These are phyloP conservation scores for Paragyromitra xinjiangensis DNA, from an alignment of 495 filamentous ascomycete genomes.

Conservation along the genomic window DNA sequence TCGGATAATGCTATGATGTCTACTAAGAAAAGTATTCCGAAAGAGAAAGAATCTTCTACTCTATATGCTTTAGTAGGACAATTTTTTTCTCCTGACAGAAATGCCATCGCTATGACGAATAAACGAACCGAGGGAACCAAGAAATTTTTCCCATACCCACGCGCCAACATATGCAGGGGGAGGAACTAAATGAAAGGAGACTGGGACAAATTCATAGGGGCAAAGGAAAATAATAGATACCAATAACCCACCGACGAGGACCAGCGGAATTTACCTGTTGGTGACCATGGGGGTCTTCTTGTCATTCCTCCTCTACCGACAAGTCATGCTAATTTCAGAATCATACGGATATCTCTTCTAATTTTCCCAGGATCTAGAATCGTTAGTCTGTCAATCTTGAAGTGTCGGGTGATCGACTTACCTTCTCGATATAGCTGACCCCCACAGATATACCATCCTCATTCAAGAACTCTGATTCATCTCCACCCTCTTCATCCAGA, in stretches of 20 bases:
- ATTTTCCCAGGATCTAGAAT: constrained; percentile 37
- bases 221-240: background rate
- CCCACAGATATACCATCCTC: constrained; percentile 63
- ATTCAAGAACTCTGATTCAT: constrained; percentile 64
- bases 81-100: background rate
- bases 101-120: background rate
- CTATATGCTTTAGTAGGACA: background rate
- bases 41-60: background rate
- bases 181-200: no score
- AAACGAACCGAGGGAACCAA: background rate
- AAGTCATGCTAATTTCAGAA: background rate
- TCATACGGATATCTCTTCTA: constrained; percentile 43
- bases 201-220: background rate
- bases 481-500: constrained; percentile 63
- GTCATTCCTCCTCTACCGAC: background rate
- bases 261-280: background rate
- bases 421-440: constrained; percentile 65
- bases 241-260: no score
- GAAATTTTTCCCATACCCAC: background rate
- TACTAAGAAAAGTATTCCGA: background rate
- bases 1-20: background rate
- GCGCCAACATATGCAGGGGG: background rate
- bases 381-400: background rate
- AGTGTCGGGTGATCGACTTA: constrained; percentile 38
- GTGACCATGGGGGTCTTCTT: background rate